These are phyloP conservation scores for Cochlearia excelsa DNA, from an alignment of 345 rosid species.

Conservation along the genomic window DNA sequence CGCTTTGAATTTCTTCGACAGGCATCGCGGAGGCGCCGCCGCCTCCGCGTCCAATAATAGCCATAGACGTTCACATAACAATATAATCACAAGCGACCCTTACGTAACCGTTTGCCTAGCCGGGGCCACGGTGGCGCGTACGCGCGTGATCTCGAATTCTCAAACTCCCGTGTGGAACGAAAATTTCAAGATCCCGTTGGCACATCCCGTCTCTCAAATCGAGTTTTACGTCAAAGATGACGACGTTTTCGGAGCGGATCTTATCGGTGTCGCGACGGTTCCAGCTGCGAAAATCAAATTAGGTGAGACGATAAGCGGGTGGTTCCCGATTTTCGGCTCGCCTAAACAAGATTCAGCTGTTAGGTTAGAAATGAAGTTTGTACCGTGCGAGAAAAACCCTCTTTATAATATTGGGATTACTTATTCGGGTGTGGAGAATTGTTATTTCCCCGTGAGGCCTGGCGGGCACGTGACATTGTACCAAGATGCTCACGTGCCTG, in stretches of 20 bases:
- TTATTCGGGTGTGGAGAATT: conserved; percentile 40
- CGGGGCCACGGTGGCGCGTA: conserved; percentile 81
- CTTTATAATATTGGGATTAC: conserved; percentile 49
- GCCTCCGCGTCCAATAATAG: neutral
- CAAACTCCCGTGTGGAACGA: conserved; percentile 71
- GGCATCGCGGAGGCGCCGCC: neutral
- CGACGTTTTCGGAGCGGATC: conserved; percentile 77
- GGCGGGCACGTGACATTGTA: conserved; percentile 66
- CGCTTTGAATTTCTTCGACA: conserved; percentile 39
- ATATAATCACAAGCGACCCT: conserved; percentile 79
- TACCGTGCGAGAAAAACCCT: conserved; percentile 44
- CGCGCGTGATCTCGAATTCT: conserved; percentile 66
- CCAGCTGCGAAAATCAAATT: conserved; percentile 35
- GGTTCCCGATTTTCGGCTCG: conserved; percentile 66
- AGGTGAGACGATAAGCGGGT: conserved; percentile 52
- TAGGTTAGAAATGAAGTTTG: conserved; percentile 53
- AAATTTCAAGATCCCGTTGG: conserved; percentile 60
- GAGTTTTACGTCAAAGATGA: conserved; percentile 76
- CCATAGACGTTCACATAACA: conserved; percentile 30
- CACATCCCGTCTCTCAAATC: conserved; percentile 59
- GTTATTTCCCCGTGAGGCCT: conserved; percentile 67
- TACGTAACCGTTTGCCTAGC: conserved; percentile 72
- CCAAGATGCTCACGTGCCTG: conserved; percentile 77
- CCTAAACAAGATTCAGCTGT: conserved; percentile 71
- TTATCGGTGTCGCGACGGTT: conserved; percentile 58